Conservation (phyloP, 192 early-diverging fungal genomes). For the Umbelopsis vinacea region DNA sequence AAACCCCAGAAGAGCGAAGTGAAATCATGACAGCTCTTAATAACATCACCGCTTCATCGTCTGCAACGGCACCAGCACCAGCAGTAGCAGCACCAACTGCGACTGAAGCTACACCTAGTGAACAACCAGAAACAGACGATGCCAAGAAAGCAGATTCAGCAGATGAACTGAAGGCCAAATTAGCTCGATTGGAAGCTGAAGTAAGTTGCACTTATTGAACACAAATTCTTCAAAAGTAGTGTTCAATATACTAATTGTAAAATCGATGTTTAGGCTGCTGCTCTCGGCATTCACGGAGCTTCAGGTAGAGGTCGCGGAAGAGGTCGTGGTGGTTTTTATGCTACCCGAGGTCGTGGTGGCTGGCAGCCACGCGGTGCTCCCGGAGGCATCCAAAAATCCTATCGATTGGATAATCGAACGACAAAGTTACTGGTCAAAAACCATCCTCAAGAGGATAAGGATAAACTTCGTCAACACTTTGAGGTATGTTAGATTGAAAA, state of each 20-base stretch:
- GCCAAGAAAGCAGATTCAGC: conserved; percentile 36
- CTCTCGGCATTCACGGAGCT: conserved; percentile 30
- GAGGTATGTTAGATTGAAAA: conserved; percentile 51
- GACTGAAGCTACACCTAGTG: conserved; percentile 5
- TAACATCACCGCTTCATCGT: conserved; percentile 47
- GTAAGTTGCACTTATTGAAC: conserved; percentile 35
- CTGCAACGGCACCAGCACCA: conserved; percentile 28
- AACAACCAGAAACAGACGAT: conserved; percentile 24
- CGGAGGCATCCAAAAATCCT: conserved; percentile 42
- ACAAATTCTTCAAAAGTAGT: neutral
- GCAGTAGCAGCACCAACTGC: neutral
- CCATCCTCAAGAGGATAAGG: conserved; percentile 46
- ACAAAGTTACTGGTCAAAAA: conserved; percentile 69
- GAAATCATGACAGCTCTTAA: conserved; percentile 56
- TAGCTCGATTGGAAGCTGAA: conserved; percentile 67
- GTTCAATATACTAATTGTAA: neutral
- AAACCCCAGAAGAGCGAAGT: conserved; percentile 49
- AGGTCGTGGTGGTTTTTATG: conserved; percentile 49
- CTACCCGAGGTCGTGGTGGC: conserved; percentile 52
- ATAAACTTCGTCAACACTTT: conserved; percentile 62
- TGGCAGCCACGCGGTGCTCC: conserved; percentile 27
- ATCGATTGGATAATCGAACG: conserved; percentile 70
- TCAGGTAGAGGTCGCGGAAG: conserved; percentile 45
- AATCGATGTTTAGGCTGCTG: conserved; percentile 40
- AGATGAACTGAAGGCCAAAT: conserved; percentile 54